phyloP scores from a whole-genome alignment of 257 asterid species.

The Nicotiana attenuata region DNA sequence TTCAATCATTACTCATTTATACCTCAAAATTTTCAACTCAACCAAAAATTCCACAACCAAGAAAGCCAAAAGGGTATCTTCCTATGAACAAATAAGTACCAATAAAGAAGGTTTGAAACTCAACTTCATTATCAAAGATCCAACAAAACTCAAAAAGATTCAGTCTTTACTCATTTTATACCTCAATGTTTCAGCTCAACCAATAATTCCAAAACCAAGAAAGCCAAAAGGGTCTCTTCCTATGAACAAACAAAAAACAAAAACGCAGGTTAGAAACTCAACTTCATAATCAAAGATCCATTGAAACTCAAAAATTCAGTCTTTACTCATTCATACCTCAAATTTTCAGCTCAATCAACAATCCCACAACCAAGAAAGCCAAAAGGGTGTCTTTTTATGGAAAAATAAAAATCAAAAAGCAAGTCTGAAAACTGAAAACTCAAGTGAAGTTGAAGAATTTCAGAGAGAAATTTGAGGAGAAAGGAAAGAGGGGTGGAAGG shows the following conservation, averaged over 20 bases:
- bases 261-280: background rate
- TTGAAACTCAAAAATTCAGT: background rate
- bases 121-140: background rate
- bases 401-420: background rate
- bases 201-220: background rate
- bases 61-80: background rate
- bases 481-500: background rate
- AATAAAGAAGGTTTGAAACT: background rate
- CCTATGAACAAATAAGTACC: background rate
- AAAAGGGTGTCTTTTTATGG: background rate
- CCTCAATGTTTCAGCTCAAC: background rate
- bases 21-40: background rate
- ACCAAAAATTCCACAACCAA: background rate
- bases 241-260: background rate
- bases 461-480: conserved; percentile 6
- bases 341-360: background rate
- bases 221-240: background rate
- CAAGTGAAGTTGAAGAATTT: background rate
- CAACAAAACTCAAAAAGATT: background rate
- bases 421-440: background rate
- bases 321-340: background rate
- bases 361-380: background rate
- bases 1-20: background rate
- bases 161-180: background rate
- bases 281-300: background rate